Conservation (phyloP, 306 rosid species). For the Biancaea sappan region DNA sequence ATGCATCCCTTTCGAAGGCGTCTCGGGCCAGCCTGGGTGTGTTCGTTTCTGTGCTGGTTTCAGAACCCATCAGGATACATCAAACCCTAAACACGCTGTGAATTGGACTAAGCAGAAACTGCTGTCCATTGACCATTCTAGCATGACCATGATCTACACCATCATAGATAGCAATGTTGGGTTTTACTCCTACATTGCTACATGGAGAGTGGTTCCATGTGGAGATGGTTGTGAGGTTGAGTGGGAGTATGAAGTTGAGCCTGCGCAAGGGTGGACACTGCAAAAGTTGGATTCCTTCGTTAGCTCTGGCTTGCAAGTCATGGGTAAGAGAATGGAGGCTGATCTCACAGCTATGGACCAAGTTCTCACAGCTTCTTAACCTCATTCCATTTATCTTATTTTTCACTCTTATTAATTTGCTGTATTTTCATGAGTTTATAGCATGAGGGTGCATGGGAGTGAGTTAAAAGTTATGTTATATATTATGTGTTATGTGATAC, state of each 20-base stretch:
- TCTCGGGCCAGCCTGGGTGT: conserved; percentile 51
- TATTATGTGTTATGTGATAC: too few species aligned
- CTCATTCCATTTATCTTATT: too few species aligned
- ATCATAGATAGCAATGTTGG: conserved; percentile 63
- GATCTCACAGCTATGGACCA: conserved; percentile 43
- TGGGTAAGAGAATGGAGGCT: conserved; percentile 53
- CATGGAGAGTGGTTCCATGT: conserved; percentile 15
- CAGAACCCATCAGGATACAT: conserved; percentile 48
- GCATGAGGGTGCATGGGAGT: too few species aligned
- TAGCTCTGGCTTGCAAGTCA: conserved; percentile 44
- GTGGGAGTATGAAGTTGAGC: conserved; percentile 63
- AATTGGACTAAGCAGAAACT: conserved; percentile 69
- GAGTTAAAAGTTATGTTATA: too few species aligned
- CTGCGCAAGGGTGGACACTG: conserved; percentile 52
- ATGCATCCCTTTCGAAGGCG: conserved; percentile 55
- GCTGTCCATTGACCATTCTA: conserved; percentile 41
- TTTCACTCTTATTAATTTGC: too few species aligned
- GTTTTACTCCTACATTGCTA: conserved; percentile 47
- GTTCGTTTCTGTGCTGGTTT: conserved; percentile 69
- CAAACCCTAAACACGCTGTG: background rate
- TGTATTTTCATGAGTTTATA: too few species aligned
- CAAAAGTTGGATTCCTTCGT: conserved; percentile 46
- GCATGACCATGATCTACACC: conserved; percentile 29
- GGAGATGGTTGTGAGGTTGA: conserved; percentile 46
- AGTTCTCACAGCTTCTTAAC: background rate